These are phyloP conservation scores for Scolecobasidium constrictum DNA, from an alignment of 2,329 filamentous ascomycete genomes.

Conservation along the genomic window DNA sequence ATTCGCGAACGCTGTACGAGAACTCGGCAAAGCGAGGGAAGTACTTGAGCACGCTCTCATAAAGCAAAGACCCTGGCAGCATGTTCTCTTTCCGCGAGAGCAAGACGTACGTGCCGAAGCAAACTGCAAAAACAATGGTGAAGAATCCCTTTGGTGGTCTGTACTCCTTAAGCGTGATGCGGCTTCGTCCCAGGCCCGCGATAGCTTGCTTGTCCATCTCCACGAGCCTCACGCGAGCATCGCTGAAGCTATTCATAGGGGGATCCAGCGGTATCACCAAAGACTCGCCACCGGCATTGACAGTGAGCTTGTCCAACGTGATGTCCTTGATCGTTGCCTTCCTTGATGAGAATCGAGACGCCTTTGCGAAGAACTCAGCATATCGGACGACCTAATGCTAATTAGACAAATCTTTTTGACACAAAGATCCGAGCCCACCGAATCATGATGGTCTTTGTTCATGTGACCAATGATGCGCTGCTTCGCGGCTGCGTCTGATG, in stretches of 20 bases:
- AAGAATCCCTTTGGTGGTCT: constrained; percentile 37
- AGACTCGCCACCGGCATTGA: constrained; percentile 42
- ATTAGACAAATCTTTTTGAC: constrained; percentile 7
- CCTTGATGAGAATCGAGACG: constrained; percentile 45
- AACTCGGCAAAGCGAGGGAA: constrained; percentile 44
- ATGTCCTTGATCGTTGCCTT: constrained; percentile 56
- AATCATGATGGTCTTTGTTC: constrained; percentile 70
- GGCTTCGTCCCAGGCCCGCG: constrained; percentile 47
- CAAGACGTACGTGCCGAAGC: constrained; percentile 20
- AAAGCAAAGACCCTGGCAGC: constrained; percentile 21
- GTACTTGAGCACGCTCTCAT: constrained; percentile 32
- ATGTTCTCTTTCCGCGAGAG: constrained; percentile 21
- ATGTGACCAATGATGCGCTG: constrained; percentile 67
- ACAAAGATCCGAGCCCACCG: constrained; percentile 29
- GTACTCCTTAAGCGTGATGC: constrained; percentile 43
- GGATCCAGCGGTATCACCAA: constrained; percentile 54
- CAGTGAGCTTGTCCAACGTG: constrained; percentile 49
- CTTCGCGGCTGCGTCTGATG: constrained; percentile 37
- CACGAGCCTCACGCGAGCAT: constrained; percentile 60
- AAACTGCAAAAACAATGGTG: constrained; percentile 40
- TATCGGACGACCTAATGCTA: constrained; percentile 52
- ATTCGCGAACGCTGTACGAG: constrained; percentile 43
- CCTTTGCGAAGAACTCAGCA: constrained; percentile 57
- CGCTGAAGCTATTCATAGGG: constrained; percentile 54
- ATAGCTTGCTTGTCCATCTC: constrained; percentile 58